These are phyloP conservation scores for Volutella citrinella DNA, from an alignment of 2,329 filamentous ascomycete species.

Conservation along the genomic window DNA sequence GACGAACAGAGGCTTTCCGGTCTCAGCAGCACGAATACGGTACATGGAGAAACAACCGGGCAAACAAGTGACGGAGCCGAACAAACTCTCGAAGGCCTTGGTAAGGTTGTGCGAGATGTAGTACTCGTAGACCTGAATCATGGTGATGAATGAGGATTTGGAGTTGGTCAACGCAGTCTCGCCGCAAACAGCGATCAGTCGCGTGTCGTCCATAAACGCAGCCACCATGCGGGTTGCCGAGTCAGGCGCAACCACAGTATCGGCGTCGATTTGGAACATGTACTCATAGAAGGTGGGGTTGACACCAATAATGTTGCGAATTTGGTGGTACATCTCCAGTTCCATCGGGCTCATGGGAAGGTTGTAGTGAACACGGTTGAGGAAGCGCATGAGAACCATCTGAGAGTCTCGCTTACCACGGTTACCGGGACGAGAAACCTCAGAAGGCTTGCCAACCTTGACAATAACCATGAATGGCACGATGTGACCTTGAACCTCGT, in stretches of 20 bases:
- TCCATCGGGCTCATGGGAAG: conserved; percentile 93
- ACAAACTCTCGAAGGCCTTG: conserved; percentile 96
- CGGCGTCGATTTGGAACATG: conserved; percentile 92
- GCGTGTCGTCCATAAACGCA: conserved; percentile 85
- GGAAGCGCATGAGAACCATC: conserved; percentile 97
- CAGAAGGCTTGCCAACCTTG: conserved; percentile 96
- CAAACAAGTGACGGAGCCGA: conserved; percentile 94
- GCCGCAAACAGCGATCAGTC: conserved; percentile 90
- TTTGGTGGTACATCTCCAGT: conserved; percentile 97
- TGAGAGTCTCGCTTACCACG: conserved; percentile 99
- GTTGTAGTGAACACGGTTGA: conserved; percentile 98
- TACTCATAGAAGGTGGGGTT: conserved; percentile 99
- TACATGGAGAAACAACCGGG: conserved; percentile 99
- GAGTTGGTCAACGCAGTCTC: conserved; percentile 92
- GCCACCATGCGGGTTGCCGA: conserved; percentile 90
- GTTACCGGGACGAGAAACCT: conserved; percentile 92
- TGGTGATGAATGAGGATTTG: conserved; percentile 89
- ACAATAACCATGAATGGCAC: conserved; percentile 96
- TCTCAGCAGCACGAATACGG: conserved; percentile 89
- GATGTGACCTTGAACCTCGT: conserved; percentile 97
- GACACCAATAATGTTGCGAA: conserved; percentile 97
- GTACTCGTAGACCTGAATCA: conserved; percentile 99
- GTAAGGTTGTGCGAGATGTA: conserved; percentile 97
- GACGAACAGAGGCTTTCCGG: conserved; percentile 93
- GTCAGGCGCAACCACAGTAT: conserved; percentile 89